A percentile compares a stretch with the other conserved stretches of the same genome.
Conservation (phyloP, 768 basidiomycete genomes). For the Russula dissimulans region DNA sequence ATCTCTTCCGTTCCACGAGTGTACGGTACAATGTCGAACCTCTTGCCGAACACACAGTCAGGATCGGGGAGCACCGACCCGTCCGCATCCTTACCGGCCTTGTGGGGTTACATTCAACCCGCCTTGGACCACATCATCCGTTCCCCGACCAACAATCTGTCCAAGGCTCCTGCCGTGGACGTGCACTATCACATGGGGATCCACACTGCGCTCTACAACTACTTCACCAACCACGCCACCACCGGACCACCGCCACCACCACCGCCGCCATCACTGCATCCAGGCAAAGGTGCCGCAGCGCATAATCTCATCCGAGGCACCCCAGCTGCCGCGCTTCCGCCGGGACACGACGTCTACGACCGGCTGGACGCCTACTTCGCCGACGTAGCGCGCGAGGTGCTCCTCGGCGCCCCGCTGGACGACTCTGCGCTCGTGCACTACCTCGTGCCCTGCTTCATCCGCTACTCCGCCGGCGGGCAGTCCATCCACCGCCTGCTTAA, state of each 20-base stretch:
- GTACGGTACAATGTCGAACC: conserved; percentile 6
- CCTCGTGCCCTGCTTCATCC: conserved; percentile 61
- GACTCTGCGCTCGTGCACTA: conserved; percentile 60
- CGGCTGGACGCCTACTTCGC: conserved; percentile 65
- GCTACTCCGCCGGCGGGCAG: conserved; percentile 57
- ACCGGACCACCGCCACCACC: conserved; percentile 4
- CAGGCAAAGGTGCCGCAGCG: background rate
- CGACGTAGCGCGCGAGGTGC: conserved; percentile 26
- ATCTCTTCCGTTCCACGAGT: background rate
- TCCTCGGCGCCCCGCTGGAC: conserved; percentile 23
- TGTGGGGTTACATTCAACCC: conserved; percentile 70
- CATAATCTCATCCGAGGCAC: background rate
- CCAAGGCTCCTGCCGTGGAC: conserved; percentile 63
- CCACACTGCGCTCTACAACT: conserved; percentile 78
- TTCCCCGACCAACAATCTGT: conserved; percentile 47
- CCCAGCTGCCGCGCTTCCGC: conserved; percentile 20
- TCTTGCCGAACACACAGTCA: conserved; percentile 10
- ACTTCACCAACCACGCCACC: conserved; percentile 35
- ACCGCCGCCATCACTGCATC: conserved; percentile 12
- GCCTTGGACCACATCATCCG: conserved; percentile 72
- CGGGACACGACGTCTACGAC: conserved; percentile 52
- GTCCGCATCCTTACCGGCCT: conserved; percentile 55
- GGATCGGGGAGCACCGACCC: conserved; percentile 50
- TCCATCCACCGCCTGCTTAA: conserved; percentile 65
- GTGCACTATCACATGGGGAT: conserved; percentile 66